These are phyloP conservation scores for Bromus sterilis DNA, from an alignment of 176 grass and related monocot species.

Conservation along the genomic window DNA sequence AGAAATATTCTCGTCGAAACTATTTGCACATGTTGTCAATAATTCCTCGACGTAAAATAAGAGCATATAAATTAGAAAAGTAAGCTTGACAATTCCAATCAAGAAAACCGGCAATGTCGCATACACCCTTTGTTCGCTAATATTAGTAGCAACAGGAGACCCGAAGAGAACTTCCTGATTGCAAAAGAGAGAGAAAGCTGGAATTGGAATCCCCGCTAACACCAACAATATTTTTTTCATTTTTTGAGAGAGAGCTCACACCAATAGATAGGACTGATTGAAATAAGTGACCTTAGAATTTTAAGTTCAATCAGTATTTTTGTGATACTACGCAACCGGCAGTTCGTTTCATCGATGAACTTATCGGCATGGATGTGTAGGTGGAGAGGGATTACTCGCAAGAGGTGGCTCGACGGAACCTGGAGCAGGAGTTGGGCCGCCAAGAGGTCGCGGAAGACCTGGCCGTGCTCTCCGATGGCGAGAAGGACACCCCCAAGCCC, in stretches of 20 bases:
- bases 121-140: no score
- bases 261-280: no score
- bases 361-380: neutral
- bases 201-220: neutral
- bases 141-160: no score
- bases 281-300: neutral
- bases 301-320: neutral
- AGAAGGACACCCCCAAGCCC: constrained; percentile 16
- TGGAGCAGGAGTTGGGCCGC: constrained; percentile 46
- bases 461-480: constrained; percentile 57
- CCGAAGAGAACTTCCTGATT: neutral
- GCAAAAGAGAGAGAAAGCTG: neutral
- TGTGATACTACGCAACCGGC: neutral
- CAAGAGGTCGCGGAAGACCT: constrained; percentile 70
- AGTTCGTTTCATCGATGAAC: neutral
- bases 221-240: neutral
- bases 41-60: no score
- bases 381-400: constrained; percentile 39
- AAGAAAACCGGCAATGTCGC: neutral
- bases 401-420: constrained; percentile 15
- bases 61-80: no score
- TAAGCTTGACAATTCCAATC: no score
- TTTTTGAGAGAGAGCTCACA: neutral
- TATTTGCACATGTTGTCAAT: neutral
- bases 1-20: no score